phyloP scores from a whole-genome alignment of 495 filamentous ascomycete genomes.

The Lasiosphaeris hirsuta region DNA sequence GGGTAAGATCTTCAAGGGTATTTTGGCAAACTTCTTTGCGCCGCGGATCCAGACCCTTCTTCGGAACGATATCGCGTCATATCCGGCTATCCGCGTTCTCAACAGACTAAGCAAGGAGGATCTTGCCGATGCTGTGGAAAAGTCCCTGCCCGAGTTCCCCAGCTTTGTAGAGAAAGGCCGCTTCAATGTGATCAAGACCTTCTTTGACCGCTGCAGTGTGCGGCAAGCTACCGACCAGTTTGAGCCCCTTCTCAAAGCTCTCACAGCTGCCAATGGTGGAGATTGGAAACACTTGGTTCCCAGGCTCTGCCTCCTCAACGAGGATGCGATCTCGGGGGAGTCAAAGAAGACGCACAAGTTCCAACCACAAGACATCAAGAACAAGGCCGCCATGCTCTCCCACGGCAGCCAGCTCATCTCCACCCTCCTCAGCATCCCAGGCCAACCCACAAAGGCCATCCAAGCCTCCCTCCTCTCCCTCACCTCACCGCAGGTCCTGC shows the following conservation, averaged over 20 bases:
- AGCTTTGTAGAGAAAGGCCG: constrained; percentile 68
- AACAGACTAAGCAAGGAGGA: constrained; percentile 83
- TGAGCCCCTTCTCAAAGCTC: constrained; percentile 54
- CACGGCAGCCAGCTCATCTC: constrained; percentile 44
- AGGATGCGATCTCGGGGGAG: constrained; percentile 34
- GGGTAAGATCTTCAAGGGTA: constrained; percentile 80
- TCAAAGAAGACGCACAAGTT: constrained; percentile 25
- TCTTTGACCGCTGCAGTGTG: constrained; percentile 79
- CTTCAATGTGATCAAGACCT: constrained; percentile 69
- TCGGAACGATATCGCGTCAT: constrained; percentile 84
- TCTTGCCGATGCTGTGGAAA: constrained; percentile 62
- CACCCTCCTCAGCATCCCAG: constrained; percentile 42
- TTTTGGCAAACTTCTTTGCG: constrained; percentile 72
- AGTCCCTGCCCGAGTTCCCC: constrained; percentile 65
- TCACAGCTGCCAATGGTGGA: constrained; percentile 56
- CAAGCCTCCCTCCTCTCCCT: constrained; percentile 42
- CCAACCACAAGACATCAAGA: constrained; percentile 32
- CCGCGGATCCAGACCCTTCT: constrained; percentile 72
- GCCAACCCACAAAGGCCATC: constrained; percentile 37
- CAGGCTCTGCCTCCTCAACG: constrained; percentile 54
- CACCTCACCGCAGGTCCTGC: constrained; percentile 32
- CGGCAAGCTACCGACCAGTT: constrained; percentile 56
- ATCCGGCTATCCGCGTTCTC: constrained; percentile 73
- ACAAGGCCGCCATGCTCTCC: constrained; percentile 39
- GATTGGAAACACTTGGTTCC: constrained; percentile 53